Evolutionary conservation across 768 basidiomycete species (phyloP), one percentile per base, ranked within the genome.

Genomic region (Mycena olivaceomarginata): DNA sequence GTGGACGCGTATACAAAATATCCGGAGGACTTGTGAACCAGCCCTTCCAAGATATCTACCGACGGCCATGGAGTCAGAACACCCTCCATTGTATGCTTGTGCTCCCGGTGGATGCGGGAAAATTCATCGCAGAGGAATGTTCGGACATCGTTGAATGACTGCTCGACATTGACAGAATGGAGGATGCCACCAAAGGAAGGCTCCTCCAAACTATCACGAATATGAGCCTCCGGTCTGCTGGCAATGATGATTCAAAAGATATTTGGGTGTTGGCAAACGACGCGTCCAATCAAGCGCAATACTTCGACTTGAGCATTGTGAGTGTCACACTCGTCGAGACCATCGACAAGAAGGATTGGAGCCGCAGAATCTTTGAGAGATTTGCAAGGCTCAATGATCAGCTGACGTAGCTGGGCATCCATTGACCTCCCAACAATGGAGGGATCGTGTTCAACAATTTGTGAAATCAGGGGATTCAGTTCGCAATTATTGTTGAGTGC

Each of bases 61-160:
- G 68, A 46, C 31, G 68, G 68, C 56, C 68, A 70, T 4, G 59
- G 57, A 2, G 18, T 45, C 15, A 12, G 22, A 46, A 60, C 15
- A 12, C 12, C 15, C 41, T 31, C 31, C 31, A 20, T 60, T 31
- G 31, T 31, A 31, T 31, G 31, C 31, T 31, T 31, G 31, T 31
- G 31, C 4, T 31, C 31, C 2, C 31, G 31, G 31, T 31, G 31
- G 4, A 31, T 31, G 31, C 31, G 31, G 31, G 31, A 3, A 31
- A 31, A 70, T 37, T 70, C 68, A 10, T 59, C 22, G 0, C 16
- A 15, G 25, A 70, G n/a, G 43, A 60, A 70, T 0, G 40, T 60
- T 11, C 25, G n/a, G 16, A 70, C 15, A 31, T 70, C 68, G 41
- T 45, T 2, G n/a, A 70, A 59, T 18, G 68, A 43, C 68, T 60